Evolutionary conservation across 1,284 basidiomycete genomes (phyloP).

Genomic region (Puccinia hordei): DNA sequence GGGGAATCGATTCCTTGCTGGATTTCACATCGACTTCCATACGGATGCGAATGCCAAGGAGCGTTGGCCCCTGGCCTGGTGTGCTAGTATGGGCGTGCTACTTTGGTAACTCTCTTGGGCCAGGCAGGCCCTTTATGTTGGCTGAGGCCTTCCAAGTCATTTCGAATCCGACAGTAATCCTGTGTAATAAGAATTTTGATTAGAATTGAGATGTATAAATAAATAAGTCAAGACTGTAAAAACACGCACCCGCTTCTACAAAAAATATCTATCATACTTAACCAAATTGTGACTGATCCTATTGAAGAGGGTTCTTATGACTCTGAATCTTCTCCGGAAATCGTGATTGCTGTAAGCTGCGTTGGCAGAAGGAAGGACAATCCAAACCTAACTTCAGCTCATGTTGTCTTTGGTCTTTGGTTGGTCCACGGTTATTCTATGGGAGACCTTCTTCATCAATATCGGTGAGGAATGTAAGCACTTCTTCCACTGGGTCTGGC

Average conservation of each 20-base stretch:
- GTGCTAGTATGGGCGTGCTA: too few species aligned
- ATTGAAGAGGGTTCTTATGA: neutral
- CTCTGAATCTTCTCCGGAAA: constrained; percentile 3
- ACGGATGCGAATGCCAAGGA: too few species aligned
- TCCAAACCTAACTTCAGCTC: neutral
- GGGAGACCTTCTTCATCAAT: neutral
- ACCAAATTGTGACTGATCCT: neutral
- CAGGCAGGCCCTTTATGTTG: neutral
- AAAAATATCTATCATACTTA: neutral
- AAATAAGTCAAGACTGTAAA: neutral
- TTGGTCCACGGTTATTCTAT: neutral
- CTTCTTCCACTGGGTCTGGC: too few species aligned
- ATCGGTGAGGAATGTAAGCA: too few species aligned
- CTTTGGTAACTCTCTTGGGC: too few species aligned
- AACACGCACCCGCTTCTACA: neutral
- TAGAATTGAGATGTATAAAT: neutral
- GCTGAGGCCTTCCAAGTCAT: neutral
- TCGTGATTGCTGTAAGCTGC: neutral
- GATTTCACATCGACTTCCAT: too few species aligned
- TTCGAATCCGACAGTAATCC: neutral
- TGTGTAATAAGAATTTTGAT: neutral
- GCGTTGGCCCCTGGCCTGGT: too few species aligned
- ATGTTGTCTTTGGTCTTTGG: neutral
- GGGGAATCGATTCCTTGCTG: too few species aligned
- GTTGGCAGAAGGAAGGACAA: neutral